Conservation (phyloP, 108 stramenopile species). For the Cyclotella cryptica region DNA sequence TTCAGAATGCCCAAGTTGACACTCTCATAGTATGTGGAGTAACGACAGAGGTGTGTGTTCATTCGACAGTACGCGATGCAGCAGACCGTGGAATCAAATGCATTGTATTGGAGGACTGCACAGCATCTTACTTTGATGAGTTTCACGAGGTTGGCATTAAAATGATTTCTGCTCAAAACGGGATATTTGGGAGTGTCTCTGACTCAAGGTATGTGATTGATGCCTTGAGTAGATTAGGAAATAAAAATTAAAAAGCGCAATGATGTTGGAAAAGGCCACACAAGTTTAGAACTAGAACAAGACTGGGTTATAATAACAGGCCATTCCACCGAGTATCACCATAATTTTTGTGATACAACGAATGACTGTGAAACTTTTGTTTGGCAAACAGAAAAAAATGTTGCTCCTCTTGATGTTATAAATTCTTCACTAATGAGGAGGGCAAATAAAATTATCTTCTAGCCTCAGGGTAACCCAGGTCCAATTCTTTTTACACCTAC, state of each 20-base stretch:
- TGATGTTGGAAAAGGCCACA: not conserved
- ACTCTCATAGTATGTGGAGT: slow-evolving; percentile 77
- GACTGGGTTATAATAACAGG: not conserved
- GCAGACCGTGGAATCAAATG: slow-evolving; percentile 75
- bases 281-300: not conserved
- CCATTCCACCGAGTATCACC: too few relatives aligned
- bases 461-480: too few relatives aligned
- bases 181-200: slow-evolving; percentile 69
- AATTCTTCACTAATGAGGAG: too few relatives aligned
- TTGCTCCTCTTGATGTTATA: too few relatives aligned
- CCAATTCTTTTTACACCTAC: too few relatives aligned
- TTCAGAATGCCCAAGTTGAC: slow-evolving; percentile 47
- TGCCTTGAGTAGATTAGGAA: not conserved
- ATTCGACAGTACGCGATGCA: slow-evolving; percentile 80
- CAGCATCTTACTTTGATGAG: slow-evolving; percentile 74
- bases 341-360: too few relatives aligned
- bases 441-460: too few relatives aligned
- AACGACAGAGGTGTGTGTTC: slow-evolving; percentile 84
- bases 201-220: slow-evolving; percentile 42
- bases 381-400: too few relatives aligned
- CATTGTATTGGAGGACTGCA: slow-evolving; percentile 67
- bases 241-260: too few relatives aligned
- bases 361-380: too few relatives aligned
- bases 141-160: slow-evolving; percentile 65
- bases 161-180: slow-evolving; percentile 77